Evolutionary conservation across 2,329 filamentous ascomycete species (phyloP), one percentile per base, ranked within the genome.

Genomic region (Hawksworthiomyces lignivorus): DNA sequence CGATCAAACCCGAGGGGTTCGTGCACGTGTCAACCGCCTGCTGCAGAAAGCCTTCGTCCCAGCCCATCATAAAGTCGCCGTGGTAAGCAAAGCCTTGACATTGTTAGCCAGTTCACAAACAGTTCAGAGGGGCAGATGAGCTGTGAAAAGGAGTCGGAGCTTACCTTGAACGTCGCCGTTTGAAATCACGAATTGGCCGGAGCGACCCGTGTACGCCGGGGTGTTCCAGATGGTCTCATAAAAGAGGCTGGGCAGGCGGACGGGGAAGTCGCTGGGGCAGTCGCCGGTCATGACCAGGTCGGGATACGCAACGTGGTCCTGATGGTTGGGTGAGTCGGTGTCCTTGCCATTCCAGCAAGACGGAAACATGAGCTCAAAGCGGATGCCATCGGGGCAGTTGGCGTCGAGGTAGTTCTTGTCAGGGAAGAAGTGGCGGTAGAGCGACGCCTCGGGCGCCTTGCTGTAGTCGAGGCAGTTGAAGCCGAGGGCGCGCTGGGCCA

Each of bases 391-490:
- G n/a, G 65, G 64, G 65, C 90, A 97, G 63, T 90, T 80, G 41
- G 72, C 72, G 56, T 96, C 88, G 27, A 95, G 70, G 57, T 77
- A 94, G 0, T 64, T 63, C 71, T 94, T 94, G 54, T 82, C 75
- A 0, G 90, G 89, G 52, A 96, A 55, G 58, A 77, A 80, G 62
- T 95, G 89, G 50, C 89, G 87, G 61, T 79, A 84, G 27, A 94
- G 73, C 12, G 88, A 84, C 2, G 74, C 72, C 61, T 95, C 88
- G 3, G 84, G 68, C 0, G 62, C 54, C 19, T 62, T 68, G 24
- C 53, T 55, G 58, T 96, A 96, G 75, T 97, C 82, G 47, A 98
- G 67, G 64, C 92, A 97, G 71, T 97, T 97, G 75, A 95, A 95
- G 4, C 92, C 90, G 21, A 96, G 54, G 9, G 89, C 87, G 48